These are phyloP conservation scores for Tranzscheliella williamsii DNA, from an alignment of 1,284 basidiomycete genomes.

Conservation along the genomic window DNA sequence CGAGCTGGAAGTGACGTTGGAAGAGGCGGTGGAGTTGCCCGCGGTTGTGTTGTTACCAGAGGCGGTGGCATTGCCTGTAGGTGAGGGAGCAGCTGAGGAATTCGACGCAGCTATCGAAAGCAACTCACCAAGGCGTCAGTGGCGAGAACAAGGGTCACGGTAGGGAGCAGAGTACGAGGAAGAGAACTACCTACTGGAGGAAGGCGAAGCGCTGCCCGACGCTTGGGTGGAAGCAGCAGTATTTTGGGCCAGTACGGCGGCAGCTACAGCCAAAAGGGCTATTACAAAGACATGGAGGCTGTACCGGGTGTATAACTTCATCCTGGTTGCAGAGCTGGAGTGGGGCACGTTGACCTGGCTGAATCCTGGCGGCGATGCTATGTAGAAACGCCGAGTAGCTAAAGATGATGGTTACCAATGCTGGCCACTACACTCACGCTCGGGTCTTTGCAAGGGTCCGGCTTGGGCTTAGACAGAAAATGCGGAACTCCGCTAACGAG, in stretches of 20 bases:
- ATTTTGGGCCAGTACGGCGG: conserved; percentile 24
- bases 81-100: conserved; percentile 6
- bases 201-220: not conserved
- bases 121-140: conserved; percentile 16
- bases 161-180: too few relatives aligned
- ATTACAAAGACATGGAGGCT: conserved; percentile 19
- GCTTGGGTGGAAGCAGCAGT: conserved; percentile 4
- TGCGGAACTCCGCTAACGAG: too few relatives aligned
- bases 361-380: too few relatives aligned
- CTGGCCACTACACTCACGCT: too few relatives aligned
- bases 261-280: conserved; percentile 15
- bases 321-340: too few relatives aligned
- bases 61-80: conserved; percentile 2
- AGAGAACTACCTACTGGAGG: too few relatives aligned
- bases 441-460: too few relatives aligned
- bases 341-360: too few relatives aligned
- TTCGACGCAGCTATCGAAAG: not conserved
- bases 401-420: too few relatives aligned
- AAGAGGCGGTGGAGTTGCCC: conserved; percentile 6
- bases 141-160: too few relatives aligned
- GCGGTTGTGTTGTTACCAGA: conserved; percentile 6
- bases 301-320: not conserved
- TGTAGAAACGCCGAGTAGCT: too few relatives aligned
- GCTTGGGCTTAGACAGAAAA: too few relatives aligned
- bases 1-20: conserved; percentile 10